A percentile compares a stretch with the other conserved stretches of the same genome.
phyloP scores from a whole-genome alignment of 1,284 basidiomycete genomes.

The Moesziomyces antarcticus region DNA sequence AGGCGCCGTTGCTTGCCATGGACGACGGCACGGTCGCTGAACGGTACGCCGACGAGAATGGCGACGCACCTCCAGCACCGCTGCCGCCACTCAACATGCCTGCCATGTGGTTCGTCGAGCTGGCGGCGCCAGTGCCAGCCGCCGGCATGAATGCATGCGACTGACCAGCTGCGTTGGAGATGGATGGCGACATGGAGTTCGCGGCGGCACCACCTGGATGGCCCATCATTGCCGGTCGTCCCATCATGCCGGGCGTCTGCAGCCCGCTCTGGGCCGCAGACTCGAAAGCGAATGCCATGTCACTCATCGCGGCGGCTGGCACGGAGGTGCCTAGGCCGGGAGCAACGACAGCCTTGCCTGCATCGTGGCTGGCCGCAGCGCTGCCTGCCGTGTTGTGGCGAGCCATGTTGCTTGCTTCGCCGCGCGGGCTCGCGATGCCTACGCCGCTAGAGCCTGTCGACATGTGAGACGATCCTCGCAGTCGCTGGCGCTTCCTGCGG shows the following conservation, averaged over 20 bases:
- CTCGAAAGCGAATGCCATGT: slow-evolving; percentile 48
- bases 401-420: slow-evolving; percentile 17
- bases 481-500: slow-evolving; percentile 38
- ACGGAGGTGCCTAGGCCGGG: too few species aligned
- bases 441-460: slow-evolving; percentile 28
- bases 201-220: slow-evolving; percentile 1
- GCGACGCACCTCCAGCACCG: slow-evolving; percentile 7
- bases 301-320: slow-evolving; percentile 21
- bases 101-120: not conserved
- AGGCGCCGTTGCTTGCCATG: slow-evolving; percentile 5
- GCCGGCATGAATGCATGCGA: slow-evolving; percentile 4
- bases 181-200: slow-evolving; percentile 9
- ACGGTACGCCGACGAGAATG: slow-evolving; percentile 26
- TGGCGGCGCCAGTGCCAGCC: slow-evolving; percentile 1
- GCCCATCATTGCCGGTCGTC: slow-evolving; percentile 18
- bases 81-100: slow-evolving; percentile 14
- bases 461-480: slow-evolving; percentile 37
- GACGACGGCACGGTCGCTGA: slow-evolving; percentile 1
- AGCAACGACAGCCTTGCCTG: slow-evolving; percentile 2
- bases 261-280: slow-evolving; percentile 28
- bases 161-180: slow-evolving; percentile 7
- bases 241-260: slow-evolving; percentile 23
- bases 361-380: slow-evolving; percentile 12
- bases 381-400: not conserved
- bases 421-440: slow-evolving; percentile 18